Conservation (phyloP, 2,329 filamentous ascomycete species). For the Rutstroemia sp. region DNA sequence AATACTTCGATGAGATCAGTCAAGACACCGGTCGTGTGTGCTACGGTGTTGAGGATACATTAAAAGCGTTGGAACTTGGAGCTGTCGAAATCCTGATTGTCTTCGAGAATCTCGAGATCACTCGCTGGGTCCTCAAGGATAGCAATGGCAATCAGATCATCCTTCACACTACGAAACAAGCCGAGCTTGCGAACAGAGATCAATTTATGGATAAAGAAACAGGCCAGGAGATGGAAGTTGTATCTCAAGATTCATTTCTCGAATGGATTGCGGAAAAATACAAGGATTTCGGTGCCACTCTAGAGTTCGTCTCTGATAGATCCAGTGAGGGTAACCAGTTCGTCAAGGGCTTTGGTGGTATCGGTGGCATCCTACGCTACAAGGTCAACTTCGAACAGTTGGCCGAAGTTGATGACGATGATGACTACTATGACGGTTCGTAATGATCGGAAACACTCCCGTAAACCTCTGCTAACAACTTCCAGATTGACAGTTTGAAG, state of each 20-base stretch:
- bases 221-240: constrained; percentile 93
- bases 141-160: constrained; percentile 65
- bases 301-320: constrained; percentile 96
- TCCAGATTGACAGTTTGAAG: constrained; percentile 79
- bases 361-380: constrained; percentile 94
- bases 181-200: constrained; percentile 68
- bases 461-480: constrained; percentile 14
- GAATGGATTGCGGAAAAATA: constrained; percentile 99
- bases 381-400: constrained; percentile 99
- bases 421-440: constrained; percentile 78
- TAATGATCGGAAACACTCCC: not conserved
- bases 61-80: constrained; percentile 93
- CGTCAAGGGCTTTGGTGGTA: constrained; percentile 98
- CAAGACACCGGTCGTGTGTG: constrained; percentile 95
- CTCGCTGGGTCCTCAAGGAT: constrained; percentile 81
- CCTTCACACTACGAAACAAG: constrained; percentile 80
- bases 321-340: constrained; percentile 99
- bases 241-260: constrained; percentile 85
- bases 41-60: constrained; percentile 95
- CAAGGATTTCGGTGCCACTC: constrained; percentile 90
- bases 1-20: constrained; percentile 98
- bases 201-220: constrained; percentile 94
- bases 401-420: constrained; percentile 81
- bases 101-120: constrained; percentile 95
- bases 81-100: constrained; percentile 93